Evolutionary conservation across 805 yeast species (phyloP), one percentile per base, ranked within the genome.

Genomic region (Helenozyma baotianmanensis): DNA sequence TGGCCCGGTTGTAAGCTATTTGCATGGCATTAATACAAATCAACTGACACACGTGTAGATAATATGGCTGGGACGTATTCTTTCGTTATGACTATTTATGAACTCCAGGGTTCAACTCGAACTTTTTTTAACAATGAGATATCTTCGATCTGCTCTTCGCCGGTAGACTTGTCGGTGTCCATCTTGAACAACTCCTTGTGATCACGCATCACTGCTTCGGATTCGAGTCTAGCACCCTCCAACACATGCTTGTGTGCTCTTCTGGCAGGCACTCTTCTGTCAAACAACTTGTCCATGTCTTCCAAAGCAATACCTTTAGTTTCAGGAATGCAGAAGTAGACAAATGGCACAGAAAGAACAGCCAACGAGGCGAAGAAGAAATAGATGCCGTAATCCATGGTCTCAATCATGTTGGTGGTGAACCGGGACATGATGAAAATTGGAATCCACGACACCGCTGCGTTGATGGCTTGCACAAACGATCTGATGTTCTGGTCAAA

Each of bases 401-500:
- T 42, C 23, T 39, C 54, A 29, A 62, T 61, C 66, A 62, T 62
- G 27, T 55, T 38, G 21, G 53, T 39, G 25, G 66, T 60, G 44
- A 46, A 53, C 21, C 67, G 35, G 3, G 63, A 53, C 66, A 60
- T 60, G 35, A 60, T 41, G 41, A 61, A 61, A 24, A 61, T 59
- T 8, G 66, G 65, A 16, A 60, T 55, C 68, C 67, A 61, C 23
- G 61, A 56, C 16, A 59, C 60, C 9, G 67, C 66, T 2, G 67
- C 64, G 42, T 60, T 60, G 35, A 62, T 58, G 35, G 65, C 64
- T 45, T 60, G 66, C 22, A 58, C 63, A 32, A 63, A 61, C 13
- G 65, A 54, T 31, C 69, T 46, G 40, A 63, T 59, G 34, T 62
- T 61, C 41, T 60, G 66, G 46, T 61, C 67, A 39, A 60, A 63